Conservation (phyloP, 2,329 filamentous ascomycete species). For the Hypoxylon sp. region DNA sequence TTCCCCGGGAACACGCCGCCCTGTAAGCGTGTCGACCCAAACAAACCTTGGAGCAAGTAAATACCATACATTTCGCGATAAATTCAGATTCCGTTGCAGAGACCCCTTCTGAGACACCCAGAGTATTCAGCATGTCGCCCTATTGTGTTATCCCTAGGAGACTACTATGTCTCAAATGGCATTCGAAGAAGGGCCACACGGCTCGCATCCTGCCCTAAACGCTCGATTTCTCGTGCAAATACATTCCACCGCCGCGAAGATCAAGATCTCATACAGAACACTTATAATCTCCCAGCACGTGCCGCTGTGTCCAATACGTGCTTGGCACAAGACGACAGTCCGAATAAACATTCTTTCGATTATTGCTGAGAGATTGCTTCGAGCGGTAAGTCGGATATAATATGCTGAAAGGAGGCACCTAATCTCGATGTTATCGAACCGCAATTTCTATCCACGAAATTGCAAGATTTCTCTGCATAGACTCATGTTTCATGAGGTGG, state of each 20-base stretch:
- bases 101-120: conserved; percentile 29
- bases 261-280: conserved; percentile 12
- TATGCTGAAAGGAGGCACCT: not conserved
- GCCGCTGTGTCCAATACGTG: conserved; percentile 6
- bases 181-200: conserved; percentile 1
- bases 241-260: conserved; percentile 39
- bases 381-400: not conserved
- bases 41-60: conserved; percentile 10
- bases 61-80: conserved; percentile 29
- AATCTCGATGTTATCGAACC: not conserved
- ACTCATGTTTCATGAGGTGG: not conserved
- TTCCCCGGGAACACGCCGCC: conserved; percentile 18
- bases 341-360: conserved; percentile 7
- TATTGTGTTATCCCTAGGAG: conserved; percentile 16
- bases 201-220: conserved; percentile 8
- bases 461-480: not conserved
- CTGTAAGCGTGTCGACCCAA: conserved; percentile 25
- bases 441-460: not conserved
- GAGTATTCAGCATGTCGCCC: conserved; percentile 16
- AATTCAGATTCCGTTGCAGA: conserved; percentile 21
- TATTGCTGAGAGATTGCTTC: conserved; percentile 24
- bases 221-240: conserved; percentile 24
- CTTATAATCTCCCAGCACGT: conserved; percentile 8
- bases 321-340: conserved; percentile 7
- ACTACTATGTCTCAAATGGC: conserved; percentile 31